Evolutionary conservation across 2,329 filamentous ascomycete genomes (phyloP).

Genomic region (Botrytis byssoidea): DNA sequence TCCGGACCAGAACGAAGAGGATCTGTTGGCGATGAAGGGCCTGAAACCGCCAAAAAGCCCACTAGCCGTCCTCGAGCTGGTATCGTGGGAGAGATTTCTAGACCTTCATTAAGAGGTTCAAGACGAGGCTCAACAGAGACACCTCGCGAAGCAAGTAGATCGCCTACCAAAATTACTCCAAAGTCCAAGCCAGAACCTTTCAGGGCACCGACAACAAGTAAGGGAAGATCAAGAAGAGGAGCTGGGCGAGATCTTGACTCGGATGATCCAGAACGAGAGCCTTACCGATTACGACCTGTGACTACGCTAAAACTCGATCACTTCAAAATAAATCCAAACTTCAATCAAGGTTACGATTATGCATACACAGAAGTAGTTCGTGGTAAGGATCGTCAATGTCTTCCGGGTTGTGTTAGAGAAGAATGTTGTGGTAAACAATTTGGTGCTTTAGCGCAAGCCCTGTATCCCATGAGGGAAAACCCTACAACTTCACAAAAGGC

Average conservation of each 20-base stretch:
- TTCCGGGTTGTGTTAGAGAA: conserved; percentile 60
- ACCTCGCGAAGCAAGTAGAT: neutral
- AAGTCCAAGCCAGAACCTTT: neutral
- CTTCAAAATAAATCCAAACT: conserved; percentile 64
- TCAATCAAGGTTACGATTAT: conserved; percentile 57
- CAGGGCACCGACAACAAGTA: neutral
- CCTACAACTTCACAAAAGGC: conserved; percentile 35
- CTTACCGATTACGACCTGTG: conserved; percentile 44
- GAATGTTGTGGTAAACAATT: conserved; percentile 50
- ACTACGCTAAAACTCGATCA: conserved; percentile 47
- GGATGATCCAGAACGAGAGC: conserved; percentile 35
- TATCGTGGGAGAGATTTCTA: conserved; percentile 6
- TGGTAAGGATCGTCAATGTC: conserved; percentile 56
- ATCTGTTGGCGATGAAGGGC: conserved; percentile 18
- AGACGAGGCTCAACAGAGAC: neutral
- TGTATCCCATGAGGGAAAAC: conserved; percentile 24
- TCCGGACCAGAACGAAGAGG: neutral
- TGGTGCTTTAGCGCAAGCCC: conserved; percentile 34
- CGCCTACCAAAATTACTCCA: neutral
- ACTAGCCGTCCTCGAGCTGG: neutral
- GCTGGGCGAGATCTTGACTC: neutral
- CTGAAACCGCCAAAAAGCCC: neutral
- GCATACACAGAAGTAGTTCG: conserved; percentile 62
- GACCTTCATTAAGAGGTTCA: conserved; percentile 21
- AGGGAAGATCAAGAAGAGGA: neutral